These are phyloP conservation scores for Stentor roeselii DNA, from an alignment of 73 alveolate species.

Conservation along the genomic window DNA sequence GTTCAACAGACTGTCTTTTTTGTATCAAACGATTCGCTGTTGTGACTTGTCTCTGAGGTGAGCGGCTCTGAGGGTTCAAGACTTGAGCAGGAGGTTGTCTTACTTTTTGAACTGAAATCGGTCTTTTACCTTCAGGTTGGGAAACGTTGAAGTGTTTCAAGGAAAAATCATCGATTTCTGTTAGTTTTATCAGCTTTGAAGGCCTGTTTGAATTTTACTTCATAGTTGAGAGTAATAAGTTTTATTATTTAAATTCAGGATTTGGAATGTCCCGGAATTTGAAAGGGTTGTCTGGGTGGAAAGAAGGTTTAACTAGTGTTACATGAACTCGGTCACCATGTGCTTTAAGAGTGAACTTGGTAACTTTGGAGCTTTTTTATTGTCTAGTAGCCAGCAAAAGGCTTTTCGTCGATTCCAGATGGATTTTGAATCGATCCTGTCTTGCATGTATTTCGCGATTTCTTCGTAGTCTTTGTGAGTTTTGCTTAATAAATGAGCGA, in stretches of 20 bases:
- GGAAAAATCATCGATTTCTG: not conserved
- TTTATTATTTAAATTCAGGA: not conserved
- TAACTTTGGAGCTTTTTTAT: not conserved
- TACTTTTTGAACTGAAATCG: not conserved
- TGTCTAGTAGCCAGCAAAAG: not conserved
- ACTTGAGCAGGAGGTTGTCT: not conserved
- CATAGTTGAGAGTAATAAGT: not conserved
- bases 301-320: not conserved
- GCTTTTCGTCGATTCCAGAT: conserved; percentile 5
- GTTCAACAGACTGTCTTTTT: not conserved
- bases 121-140: not conserved
- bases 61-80: not conserved
- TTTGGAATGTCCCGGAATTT: not conserved
- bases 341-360: not conserved
- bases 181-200: too few species aligned
- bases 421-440: not conserved
- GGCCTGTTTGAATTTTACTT: not conserved
- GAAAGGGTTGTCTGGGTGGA: too few species aligned
- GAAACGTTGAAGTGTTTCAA: not conserved
- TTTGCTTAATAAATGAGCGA: conserved; percentile 14
- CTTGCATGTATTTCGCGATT: not conserved
- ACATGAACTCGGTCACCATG: not conserved
- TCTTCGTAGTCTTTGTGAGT: not conserved
- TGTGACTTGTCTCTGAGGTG: not conserved
- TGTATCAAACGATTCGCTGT: not conserved